Percentiles rank a stretch among this genome's conserved stretches.
Conservation (phyloP, 2,329 filamentous ascomycete species). For the Cytospora mali region DNA sequence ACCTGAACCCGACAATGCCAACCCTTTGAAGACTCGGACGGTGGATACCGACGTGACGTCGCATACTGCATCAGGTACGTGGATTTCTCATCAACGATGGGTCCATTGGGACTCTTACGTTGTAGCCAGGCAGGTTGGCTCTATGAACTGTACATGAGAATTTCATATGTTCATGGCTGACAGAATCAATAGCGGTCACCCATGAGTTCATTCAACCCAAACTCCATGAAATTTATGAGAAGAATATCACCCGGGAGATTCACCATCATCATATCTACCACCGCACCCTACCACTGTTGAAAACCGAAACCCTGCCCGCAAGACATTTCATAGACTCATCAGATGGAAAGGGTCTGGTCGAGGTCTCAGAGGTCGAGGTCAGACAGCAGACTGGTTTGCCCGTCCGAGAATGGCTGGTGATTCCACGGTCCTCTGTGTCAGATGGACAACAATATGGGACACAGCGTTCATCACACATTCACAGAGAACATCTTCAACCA, state of each 20-base stretch:
- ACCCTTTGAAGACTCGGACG: not conserved
- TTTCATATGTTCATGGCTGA: not conserved
- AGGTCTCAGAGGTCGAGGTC: not conserved
- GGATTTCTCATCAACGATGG: not conserved
- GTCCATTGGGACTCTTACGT: not conserved
- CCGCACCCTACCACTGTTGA: not conserved
- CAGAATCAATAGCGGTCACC: not conserved
- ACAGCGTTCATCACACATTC: not conserved
- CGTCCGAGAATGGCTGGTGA: not conserved
- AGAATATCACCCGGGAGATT: not conserved
- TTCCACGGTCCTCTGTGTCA: not conserved
- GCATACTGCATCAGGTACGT: not conserved
- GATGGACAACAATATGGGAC: not conserved
- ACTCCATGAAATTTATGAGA: not conserved
- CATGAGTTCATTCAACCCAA: not conserved
- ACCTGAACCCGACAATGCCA: not conserved
- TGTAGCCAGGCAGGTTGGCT: not conserved
- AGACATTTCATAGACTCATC: not conserved
- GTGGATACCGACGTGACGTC: not conserved
- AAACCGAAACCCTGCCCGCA: not conserved
- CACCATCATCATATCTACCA: not conserved
- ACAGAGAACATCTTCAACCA: not conserved
- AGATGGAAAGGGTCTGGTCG: not conserved
- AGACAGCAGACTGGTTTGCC: not conserved
- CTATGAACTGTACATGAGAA: not conserved